A percentile compares a stretch with the other conserved stretches of the same genome.
Evolutionary conservation across 176 grass and related monocot genomes (phyloP).

Genomic region (Musa acuminata): DNA sequence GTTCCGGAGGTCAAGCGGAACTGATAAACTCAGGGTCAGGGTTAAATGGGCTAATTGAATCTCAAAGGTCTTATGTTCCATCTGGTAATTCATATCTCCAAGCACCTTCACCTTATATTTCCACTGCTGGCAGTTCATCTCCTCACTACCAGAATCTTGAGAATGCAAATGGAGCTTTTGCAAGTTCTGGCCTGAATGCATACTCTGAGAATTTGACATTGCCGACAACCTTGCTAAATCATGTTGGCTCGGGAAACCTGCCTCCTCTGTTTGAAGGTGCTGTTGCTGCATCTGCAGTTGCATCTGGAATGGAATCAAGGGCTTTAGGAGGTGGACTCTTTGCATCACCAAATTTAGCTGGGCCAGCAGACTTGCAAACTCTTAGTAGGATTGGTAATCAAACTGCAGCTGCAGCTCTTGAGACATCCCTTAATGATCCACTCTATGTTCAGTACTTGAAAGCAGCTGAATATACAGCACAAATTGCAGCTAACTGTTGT

Average conservation of each 20-base stretch:
- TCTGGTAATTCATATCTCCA: conserved; percentile 1
- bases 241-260: conserved; percentile 7
- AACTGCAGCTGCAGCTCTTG: background rate
- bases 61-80: background rate
- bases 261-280: background rate
- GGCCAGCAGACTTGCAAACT: conserved; percentile 9
- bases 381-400: conserved; percentile 1
- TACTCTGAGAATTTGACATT: conserved; percentile 2
- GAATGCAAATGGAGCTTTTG: background rate
- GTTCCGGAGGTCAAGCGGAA: conserved; percentile 1
- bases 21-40: background rate
- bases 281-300: background rate
- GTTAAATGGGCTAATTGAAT: conserved; percentile 8
- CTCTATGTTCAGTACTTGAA: conserved; percentile 19
- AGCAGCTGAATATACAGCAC: conserved; percentile 22
- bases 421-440: conserved; percentile 13
- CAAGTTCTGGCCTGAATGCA: conserved; percentile 7
- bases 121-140: background rate
- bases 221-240: conserved; percentile 1
- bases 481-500: conserved; percentile 6
- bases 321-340: conserved; percentile 11
- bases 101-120: background rate
- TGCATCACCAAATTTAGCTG: conserved; percentile 10
- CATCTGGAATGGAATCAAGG: conserved; percentile 3
- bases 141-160: conserved; percentile 16